Base-by-base conservation (phyloP, 495 filamentous ascomycete species). In the Evansstolkia leycettana region DNA sequence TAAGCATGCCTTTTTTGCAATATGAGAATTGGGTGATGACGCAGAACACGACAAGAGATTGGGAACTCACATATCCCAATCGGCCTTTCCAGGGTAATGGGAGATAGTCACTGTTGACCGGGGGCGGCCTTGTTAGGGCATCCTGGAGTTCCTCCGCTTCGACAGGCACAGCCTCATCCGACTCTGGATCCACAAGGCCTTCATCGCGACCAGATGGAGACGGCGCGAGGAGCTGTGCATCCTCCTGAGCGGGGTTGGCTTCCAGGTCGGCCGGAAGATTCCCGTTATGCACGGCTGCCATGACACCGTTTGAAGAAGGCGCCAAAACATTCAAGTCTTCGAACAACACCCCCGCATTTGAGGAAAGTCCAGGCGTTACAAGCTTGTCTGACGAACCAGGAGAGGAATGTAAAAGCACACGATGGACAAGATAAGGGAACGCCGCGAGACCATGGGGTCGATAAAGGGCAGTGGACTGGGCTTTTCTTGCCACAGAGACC, bases 11-110 rank as follows among this genome's bases (percentile, higher is more conserved):
- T 86, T 34, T 5, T 24, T 14, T 0, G 28, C 11, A 7, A 17
- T 10, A 18, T 43, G 13, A 50, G 55, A 49, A 49, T 48, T 39
- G 7, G 7, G 11, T 13, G n/a, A 18, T 3, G 5, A 4, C 7
- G 11, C 3, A 36, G 27, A 20, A 5, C 0, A 7, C 9, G 18
- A 6, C 14, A 33, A 26, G 36, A n/a, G 10, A 28, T 7, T 12
- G 28, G 33, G 31, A 25, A 64, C 77, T 65, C 51, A 90, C 88
- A 69, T 90, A 94, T 30, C 89, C 88, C 39, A 95, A 56, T 25
- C 89, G 69, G 1, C 89, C 90, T 64, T 86, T 90, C 89, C 89
- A 95, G 0, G 85, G 89, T 11, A 94, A 57, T 2, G 89, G 90
- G 11, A 95, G 66, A 50, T 85, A 86, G 45, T 73, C 74, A 50